Percentiles rank a stretch among this genome's conserved stretches.
Conservation (phyloP, 441 rosid species). For the Theobroma grandiflorum region DNA sequence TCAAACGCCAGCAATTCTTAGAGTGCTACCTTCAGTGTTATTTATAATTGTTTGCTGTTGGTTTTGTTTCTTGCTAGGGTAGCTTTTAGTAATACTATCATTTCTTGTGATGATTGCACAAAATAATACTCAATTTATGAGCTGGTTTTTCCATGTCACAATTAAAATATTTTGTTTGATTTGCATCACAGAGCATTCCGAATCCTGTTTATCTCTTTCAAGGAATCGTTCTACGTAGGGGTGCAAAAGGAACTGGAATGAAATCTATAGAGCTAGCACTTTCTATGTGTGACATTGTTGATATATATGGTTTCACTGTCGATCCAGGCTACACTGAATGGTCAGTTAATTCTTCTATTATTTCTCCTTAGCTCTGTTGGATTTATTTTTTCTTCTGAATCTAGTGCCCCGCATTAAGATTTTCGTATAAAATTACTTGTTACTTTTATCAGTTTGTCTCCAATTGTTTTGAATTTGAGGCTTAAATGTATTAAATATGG, state of each 20-base stretch:
- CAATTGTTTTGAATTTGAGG: neutral
- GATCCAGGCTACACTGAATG: conserved; percentile 99
- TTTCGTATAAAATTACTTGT: neutral
- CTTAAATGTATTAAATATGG: conserved; percentile 11
- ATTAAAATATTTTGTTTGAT: conserved; percentile 23
- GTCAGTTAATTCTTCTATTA: conserved; percentile 43
- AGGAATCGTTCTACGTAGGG: conserved; percentile 96
- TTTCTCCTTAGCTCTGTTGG: conserved; percentile 3
- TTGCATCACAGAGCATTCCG: conserved; percentile 72
- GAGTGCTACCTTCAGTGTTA: neutral
- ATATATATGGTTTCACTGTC: conserved; percentile 97
- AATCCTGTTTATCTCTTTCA: conserved; percentile 99
- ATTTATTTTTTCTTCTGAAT: neutral
- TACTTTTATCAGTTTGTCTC: neutral
- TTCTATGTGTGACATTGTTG: conserved; percentile 95
- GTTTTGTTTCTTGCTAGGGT: conserved; percentile 6
- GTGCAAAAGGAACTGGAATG: conserved; percentile 99
- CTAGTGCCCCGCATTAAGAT: neutral
- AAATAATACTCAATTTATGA: neutral
- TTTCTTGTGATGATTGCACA: conserved; percentile 17
- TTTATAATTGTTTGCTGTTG: neutral
- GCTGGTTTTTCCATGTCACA: neutral
- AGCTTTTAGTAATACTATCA: conserved; percentile 2
- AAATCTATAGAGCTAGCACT: conserved; percentile 95
- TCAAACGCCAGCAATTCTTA: conserved; percentile 20